Base-by-base conservation (phyloP, 768 basidiomycete genomes). In the Leccinellum luteum region DNA sequence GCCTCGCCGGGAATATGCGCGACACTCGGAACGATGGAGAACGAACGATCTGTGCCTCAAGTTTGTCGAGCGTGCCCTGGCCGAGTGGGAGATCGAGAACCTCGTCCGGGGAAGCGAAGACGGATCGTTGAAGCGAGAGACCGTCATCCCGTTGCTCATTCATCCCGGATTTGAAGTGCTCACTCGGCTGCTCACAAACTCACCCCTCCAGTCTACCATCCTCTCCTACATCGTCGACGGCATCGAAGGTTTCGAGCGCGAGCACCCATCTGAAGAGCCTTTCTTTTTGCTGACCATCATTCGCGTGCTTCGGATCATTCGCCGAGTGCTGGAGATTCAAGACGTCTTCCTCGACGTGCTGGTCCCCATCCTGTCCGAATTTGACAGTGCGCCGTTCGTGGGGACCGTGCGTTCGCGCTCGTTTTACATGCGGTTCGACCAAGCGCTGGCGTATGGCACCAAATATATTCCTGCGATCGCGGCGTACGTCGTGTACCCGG, bases 161-260 rank as follows among this genome's bases (percentile, higher is more conserved):
- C 93, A 97, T 66, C 94, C 96, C 3, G 96, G 94, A 0, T 93
- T 90, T 68, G 90, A 94, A 55, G 75, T 97, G 54, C 83, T 94
- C 73, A 83, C 87, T 45, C 84, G 92, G 6, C 65, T 98, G 15
- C 76, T 98, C 51, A 87, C 87, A 15, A 82, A 82, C 49, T 84
- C 88, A 0, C 77, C 83, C 0, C 78, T 97, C 4, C 92, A 94
- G 68, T 72, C 80, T 4, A 85, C 80, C 48, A 78, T 98, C 45
- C 77, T 96, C 51, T 83, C 86, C 1, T 91, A 94, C 66, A 78
- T 95, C 54, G 86, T 88, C 7, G 90, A 92, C 25, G 92, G 92
- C 0, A 76, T 90, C 19, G 85, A 85, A 59, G 86, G 87, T 3
- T 85, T 94, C 54, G 86, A 90, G 65, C 85, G 84, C 63, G 83